Evolutionary conservation across 2,329 filamentous ascomycete genomes (phyloP).

Genomic region (Drechslerella dactyloides): DNA sequence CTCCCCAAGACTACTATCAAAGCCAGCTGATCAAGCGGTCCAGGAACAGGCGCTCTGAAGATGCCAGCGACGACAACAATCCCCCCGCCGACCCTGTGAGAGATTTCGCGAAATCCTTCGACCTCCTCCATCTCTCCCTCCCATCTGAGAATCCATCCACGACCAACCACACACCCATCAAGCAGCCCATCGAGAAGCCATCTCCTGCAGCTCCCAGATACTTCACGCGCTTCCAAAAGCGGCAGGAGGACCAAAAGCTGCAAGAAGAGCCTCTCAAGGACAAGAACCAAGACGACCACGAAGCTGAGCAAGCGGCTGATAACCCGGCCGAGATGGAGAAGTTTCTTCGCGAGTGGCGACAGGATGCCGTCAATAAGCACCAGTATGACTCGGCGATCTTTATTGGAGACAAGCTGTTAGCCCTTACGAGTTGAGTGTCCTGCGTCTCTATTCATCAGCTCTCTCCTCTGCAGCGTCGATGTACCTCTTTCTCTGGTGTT

Average conservation of each 20-base stretch:
- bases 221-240: slow-evolving; percentile 9
- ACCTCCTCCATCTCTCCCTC: background rate
- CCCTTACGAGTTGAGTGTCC: slow-evolving; percentile 74
- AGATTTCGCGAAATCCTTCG: slow-evolving; percentile 7
- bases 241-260: background rate
- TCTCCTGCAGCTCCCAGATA: slow-evolving; percentile 21
- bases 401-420: slow-evolving; percentile 94
- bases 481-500: background rate
- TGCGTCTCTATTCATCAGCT: background rate
- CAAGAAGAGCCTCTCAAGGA: background rate
- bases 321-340: slow-evolving; percentile 75
- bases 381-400: slow-evolving; percentile 97
- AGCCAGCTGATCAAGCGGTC: background rate
- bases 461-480: background rate
- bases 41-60: slow-evolving; percentile 7
- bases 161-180: slow-evolving; percentile 9
- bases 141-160: slow-evolving; percentile 18
- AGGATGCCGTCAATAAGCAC: slow-evolving; percentile 92
- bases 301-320: slow-evolving; percentile 1
- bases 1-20: slow-evolving; percentile 3
- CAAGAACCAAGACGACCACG: slow-evolving; percentile 3
- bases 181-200: slow-evolving; percentile 13
- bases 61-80: background rate
- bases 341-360: slow-evolving; percentile 90
- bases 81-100: background rate